These are phyloP conservation scores for Aquanectria penicillioides DNA, from an alignment of 2,329 filamentous ascomycete species.

Conservation along the genomic window DNA sequence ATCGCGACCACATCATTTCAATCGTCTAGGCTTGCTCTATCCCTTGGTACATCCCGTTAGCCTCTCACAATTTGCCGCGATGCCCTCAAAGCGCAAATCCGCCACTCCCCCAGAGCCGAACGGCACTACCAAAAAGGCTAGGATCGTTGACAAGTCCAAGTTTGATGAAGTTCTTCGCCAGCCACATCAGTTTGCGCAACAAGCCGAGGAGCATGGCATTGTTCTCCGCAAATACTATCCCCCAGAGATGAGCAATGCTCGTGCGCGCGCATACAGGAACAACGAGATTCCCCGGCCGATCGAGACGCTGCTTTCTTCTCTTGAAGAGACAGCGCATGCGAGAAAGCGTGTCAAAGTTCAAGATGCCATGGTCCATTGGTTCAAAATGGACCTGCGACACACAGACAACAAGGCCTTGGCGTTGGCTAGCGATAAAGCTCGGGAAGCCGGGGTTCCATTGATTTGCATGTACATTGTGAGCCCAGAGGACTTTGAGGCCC, in stretches of 20 bases:
- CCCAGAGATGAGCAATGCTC: conserved; percentile 83
- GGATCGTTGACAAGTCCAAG: conserved; percentile 38
- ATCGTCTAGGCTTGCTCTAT: neutral
- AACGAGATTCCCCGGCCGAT: conserved; percentile 78
- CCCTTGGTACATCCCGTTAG: too few relatives aligned
- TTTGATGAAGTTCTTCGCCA: conserved; percentile 48
- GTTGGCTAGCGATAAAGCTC: conserved; percentile 72
- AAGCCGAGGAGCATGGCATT: conserved; percentile 66
- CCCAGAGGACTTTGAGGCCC: conserved; percentile 86
- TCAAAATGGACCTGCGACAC: conserved; percentile 82
- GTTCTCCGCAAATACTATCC: conserved; percentile 83
- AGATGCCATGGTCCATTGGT: conserved; percentile 85
- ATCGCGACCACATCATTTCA: neutral
- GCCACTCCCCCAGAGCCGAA: conserved; percentile 31
- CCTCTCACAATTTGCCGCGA: conserved; percentile 35
- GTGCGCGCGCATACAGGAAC: conserved; percentile 79
- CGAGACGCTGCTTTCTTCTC: conserved; percentile 69
- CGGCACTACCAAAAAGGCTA: conserved; percentile 46
- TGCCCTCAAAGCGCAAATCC: conserved; percentile 47
- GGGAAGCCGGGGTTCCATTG: conserved; percentile 74
- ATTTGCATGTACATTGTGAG: conserved; percentile 83
- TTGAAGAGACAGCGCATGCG: conserved; percentile 66
- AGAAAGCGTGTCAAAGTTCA: conserved; percentile 64
- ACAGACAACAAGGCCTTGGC: conserved; percentile 78
- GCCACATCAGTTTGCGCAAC: conserved; percentile 58